phyloP scores from a whole-genome alignment of 106 monocot species.

The Iris macrosiphon region DNA sequence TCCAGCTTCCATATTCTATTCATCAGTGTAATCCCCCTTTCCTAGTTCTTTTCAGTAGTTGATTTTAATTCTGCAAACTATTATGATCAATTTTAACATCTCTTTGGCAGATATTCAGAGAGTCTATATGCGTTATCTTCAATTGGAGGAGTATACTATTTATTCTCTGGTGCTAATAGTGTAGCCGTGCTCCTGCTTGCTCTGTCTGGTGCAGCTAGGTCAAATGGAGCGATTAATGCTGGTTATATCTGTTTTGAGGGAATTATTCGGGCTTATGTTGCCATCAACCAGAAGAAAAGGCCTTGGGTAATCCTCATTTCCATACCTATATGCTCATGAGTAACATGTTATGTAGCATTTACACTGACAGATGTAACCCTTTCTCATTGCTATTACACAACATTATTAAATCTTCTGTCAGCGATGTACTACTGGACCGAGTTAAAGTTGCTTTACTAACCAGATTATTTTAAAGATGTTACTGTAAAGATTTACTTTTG shows the following conservation, averaged over 20 bases:
- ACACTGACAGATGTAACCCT: too few relatives aligned
- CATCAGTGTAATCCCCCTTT: slow-evolving; percentile 48
- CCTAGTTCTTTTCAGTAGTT: not conserved
- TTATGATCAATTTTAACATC: slow-evolving; percentile 7
- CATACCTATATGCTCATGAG: not conserved
- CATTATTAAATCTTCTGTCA: too few relatives aligned
- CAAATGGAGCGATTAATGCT: slow-evolving; percentile 77
- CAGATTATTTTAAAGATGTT: too few relatives aligned
- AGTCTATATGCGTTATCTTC: slow-evolving; percentile 64
- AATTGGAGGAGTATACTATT: slow-evolving; percentile 52
- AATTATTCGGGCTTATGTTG: slow-evolving; percentile 35
- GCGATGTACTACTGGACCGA: too few relatives aligned
- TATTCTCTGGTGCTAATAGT: slow-evolving; percentile 56
- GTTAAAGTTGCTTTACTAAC: too few relatives aligned
- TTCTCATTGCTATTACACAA: too few relatives aligned
- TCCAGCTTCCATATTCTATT: slow-evolving; percentile 75
- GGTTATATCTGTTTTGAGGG: slow-evolving; percentile 68
- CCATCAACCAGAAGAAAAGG: slow-evolving; percentile 28
- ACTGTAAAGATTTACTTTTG: too few relatives aligned
- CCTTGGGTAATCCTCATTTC: slow-evolving; percentile 17
- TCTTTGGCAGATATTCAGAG: slow-evolving; percentile 65
- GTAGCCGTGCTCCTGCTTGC: slow-evolving; percentile 50
- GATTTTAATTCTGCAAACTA: too few relatives aligned
- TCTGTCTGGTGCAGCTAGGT: slow-evolving; percentile 60
- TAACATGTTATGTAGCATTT: too few relatives aligned